Evolutionary conservation across 2,329 filamentous ascomycete genomes (phyloP), one percentile per base, ranked within the genome.

Genomic region (Fusarium penzigii): DNA sequence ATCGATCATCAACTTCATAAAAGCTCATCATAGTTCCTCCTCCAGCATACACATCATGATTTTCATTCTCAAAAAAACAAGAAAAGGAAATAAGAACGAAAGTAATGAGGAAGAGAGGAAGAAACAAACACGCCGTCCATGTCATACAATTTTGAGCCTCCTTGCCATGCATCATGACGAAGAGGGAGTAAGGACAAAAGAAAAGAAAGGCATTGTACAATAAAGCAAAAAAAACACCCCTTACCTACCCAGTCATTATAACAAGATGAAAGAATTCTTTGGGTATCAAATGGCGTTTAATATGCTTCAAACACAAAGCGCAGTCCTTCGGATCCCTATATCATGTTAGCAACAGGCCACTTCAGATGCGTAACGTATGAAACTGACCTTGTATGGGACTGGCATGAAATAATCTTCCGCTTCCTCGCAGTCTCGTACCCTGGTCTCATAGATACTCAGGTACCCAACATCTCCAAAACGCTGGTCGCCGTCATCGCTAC

Each of bases 391-490:
- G 58, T 68, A 72, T 17, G 71, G 70, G 14, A 73, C 68, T 8
- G 71, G 72, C 51, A 74, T 69, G 25, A 73, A 73, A 48, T 68
- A 73, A 48, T 74, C 71, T 17, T 68, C 65, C 14, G 70, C 70
- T 64, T 72, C 66, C 58, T 71, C 65, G 34, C 66, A 69, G 49
- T 73, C 71, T 44, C 63, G 60, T 9, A 66, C 58, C 36, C 66
- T 65, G 12, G 70, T 72, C 51, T 74, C 64, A 42, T 67, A 73
- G 44, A 74, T 66, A 48, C 61, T 68, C 11, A 73, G 51, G 8
- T 63, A 61, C 2, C 72, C 72, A 9, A 69, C 54, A 44, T 73
- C 70, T 17, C 68, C 71, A 6, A 56, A 48, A 29, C 69, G 59
- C 16, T 64, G 46, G 42, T 73, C 71, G n/a, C 66, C 68, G 9